Evolutionary conservation across 2,329 filamentous ascomycete species (phyloP).

Genomic region (Fonsecaea nubica): DNA sequence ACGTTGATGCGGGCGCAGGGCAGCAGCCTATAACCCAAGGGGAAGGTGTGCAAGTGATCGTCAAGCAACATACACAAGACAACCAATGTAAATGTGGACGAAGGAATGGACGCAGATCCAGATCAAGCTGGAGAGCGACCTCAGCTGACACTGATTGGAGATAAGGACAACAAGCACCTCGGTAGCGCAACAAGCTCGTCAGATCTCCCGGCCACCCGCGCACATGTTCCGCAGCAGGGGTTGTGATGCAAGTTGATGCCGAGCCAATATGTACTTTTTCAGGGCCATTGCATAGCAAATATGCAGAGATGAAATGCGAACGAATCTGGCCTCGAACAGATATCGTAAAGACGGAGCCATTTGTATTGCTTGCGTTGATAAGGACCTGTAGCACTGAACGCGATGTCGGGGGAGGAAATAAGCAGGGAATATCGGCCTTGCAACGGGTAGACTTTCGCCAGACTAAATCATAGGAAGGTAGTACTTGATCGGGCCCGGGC

Average conservation of each 20-base stretch:
- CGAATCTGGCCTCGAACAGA: background rate
- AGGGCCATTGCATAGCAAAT: no score
- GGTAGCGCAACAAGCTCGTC: background rate
- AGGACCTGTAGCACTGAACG: no score
- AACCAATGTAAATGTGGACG: background rate
- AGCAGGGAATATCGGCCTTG: background rate
- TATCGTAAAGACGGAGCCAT: background rate
- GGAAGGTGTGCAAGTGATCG: conserved; percentile 28
- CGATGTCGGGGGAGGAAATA: no score
- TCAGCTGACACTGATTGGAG: background rate
- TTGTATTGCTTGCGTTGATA: background rate
- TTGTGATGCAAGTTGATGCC: background rate
- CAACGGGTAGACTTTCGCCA: background rate
- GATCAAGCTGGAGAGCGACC: conserved; percentile 3
- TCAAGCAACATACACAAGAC: conserved; percentile 3
- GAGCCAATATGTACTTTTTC: background rate
- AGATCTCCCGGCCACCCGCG: conserved; percentile 4
- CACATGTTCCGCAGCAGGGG: background rate
- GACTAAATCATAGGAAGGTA: no score
- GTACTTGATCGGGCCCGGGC: no score
- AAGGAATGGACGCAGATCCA: background rate
- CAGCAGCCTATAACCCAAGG: conserved; percentile 16
- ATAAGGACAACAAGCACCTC: conserved; percentile 5
- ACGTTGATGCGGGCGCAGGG: conserved; percentile 18
- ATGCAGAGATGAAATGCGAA: background rate